Percentiles rank a stretch among this genome's conserved stretches.
Conservation (phyloP, 345 rosid genomes). For the Odontarrhena argentea region DNA sequence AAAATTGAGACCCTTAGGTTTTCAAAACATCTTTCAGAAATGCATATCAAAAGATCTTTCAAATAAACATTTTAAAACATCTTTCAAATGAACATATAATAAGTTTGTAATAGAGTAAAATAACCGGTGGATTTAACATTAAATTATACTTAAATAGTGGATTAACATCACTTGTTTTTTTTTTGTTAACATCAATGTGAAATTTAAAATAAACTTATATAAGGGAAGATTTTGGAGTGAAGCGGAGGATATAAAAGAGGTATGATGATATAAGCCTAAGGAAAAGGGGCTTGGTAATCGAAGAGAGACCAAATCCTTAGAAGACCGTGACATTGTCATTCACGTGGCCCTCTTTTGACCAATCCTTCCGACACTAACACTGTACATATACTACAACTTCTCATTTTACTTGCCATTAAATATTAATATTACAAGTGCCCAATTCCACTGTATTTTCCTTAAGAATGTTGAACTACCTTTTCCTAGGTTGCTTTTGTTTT, state of each 20-base stretch:
- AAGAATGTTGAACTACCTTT: constrained; percentile 24
- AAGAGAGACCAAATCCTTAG: constrained; percentile 44
- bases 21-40: too few relatives aligned
- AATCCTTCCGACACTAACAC: constrained; percentile 39
- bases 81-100: too few relatives aligned
- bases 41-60: too few relatives aligned
- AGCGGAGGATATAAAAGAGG: constrained; percentile 14
- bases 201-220: too few relatives aligned
- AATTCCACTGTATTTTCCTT: constrained; percentile 34
- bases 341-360: constrained; percentile 49
- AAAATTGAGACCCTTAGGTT: too few relatives aligned
- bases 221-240: background rate
- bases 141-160: too few relatives aligned
- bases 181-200: too few relatives aligned
- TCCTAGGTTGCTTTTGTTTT: constrained; percentile 17
- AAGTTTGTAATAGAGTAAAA: too few relatives aligned
- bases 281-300: constrained; percentile 33
- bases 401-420: constrained; percentile 2
- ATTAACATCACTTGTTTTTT: too few relatives aligned
- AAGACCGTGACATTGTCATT: constrained; percentile 46
- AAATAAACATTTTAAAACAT: too few relatives aligned
- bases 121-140: too few relatives aligned
- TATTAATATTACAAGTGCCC: background rate
- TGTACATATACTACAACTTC: constrained; percentile 26
- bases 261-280: background rate